Evolutionary conservation across 2,329 filamentous ascomycete species (phyloP).

Genomic region (Xylaria sp.): DNA sequence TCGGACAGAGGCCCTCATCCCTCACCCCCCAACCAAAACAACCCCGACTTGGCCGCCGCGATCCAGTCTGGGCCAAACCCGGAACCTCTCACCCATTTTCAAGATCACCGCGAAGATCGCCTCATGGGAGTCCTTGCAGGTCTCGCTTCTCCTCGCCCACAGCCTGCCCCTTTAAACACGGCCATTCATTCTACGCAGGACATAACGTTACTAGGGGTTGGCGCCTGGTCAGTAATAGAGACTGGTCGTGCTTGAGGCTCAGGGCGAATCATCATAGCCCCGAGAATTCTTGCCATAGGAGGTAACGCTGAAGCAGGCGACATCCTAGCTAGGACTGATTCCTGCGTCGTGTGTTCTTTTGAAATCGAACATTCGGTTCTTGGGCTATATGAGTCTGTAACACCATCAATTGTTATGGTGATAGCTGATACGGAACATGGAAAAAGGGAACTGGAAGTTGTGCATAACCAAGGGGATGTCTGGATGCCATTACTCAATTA

Average conservation of each 20-base stretch:
- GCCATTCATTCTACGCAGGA: neutral
- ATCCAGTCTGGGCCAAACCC: neutral
- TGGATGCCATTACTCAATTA: no score
- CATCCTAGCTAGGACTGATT: no score
- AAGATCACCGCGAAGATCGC: slow-evolving; percentile 9
- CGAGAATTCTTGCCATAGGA: neutral
- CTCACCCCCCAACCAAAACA: neutral
- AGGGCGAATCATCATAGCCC: neutral
- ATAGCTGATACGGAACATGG: no score
- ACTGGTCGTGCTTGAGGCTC: neutral
- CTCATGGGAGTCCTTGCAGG: neutral
- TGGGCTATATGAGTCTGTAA: no score
- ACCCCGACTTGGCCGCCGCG: neutral
- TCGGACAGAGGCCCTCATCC: no score
- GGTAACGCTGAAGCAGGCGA: no score
- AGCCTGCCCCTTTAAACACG: neutral
- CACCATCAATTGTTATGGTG: no score
- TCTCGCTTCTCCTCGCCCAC: neutral
- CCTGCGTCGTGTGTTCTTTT: no score
- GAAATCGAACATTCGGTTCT: no score
- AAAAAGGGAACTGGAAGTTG: no score
- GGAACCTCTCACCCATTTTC: neutral
- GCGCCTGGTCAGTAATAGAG: slow-evolving; percentile 3
- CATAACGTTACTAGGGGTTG: neutral
- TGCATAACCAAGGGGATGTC: no score